Evolutionary conservation across 805 yeast genomes (phyloP).

Genomic region (Clavispora carvajalis): DNA sequence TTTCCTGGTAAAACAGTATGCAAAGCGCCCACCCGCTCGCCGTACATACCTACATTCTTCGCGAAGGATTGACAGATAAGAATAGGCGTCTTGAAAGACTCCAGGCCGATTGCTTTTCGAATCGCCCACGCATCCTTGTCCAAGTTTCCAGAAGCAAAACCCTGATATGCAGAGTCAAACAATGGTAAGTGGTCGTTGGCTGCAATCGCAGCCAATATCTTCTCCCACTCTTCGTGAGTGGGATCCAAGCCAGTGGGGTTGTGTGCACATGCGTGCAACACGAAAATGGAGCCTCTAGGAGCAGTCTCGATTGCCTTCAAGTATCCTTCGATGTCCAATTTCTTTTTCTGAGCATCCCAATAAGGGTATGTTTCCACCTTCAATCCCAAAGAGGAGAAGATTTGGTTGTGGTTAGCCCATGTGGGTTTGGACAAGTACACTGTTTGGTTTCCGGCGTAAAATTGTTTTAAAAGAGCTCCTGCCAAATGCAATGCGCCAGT

Average conservation of each 20-base stretch:
- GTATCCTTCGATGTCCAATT: constrained; percentile 68
- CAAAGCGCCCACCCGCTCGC: constrained; percentile 94
- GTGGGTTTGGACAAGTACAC: constrained; percentile 53
- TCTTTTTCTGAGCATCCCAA: constrained; percentile 71
- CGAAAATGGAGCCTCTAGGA: constrained; percentile 68
- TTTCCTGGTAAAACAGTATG: constrained; percentile 56
- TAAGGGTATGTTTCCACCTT: constrained; percentile 72
- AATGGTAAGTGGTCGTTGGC: constrained; percentile 66
- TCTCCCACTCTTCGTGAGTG: constrained; percentile 70
- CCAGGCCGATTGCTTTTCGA: constrained; percentile 49
- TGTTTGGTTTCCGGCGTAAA: constrained; percentile 29
- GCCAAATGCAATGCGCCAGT: constrained; percentile 91
- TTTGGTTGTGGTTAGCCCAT: constrained; percentile 95
- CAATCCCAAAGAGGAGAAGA: constrained; percentile 68
- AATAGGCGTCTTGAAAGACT: constrained; percentile 42
- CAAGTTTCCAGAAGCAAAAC: constrained; percentile 88
- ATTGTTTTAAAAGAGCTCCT: constrained; percentile 59
- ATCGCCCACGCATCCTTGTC: constrained; percentile 81
- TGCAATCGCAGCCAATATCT: constrained; percentile 59
- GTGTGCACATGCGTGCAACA: constrained; percentile 95
- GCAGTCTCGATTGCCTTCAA: constrained; percentile 59
- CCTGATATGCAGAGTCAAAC: constrained; percentile 96
- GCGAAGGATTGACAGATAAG: constrained; percentile 93
- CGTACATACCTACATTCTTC: constrained; percentile 94
- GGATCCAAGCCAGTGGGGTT: constrained; percentile 98